Percentiles rank a stretch among this genome's conserved stretches.
These are phyloP conservation scores for Lippia alba DNA, from an alignment of 305 asterid genomes.

Conservation along the genomic window DNA sequence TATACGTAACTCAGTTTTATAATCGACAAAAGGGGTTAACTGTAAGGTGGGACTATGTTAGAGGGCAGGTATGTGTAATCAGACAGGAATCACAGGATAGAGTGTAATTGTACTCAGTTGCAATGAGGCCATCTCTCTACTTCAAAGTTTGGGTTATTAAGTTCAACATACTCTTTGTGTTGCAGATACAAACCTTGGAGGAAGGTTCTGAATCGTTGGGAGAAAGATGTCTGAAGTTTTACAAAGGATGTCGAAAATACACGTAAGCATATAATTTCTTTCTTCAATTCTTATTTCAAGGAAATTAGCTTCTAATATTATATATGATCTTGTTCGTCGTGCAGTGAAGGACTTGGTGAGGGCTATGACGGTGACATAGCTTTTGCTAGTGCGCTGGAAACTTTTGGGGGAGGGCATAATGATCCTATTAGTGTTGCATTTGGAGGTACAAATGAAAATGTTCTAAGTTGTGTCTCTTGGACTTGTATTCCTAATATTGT, in stretches of 20 bases:
- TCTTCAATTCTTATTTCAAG: constrained; percentile 25
- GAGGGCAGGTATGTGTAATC: too few species aligned
- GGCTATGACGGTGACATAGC: constrained; percentile 98
- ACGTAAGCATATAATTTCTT: constrained; percentile 64
- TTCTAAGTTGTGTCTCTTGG: constrained; percentile 23
- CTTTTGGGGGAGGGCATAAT: constrained; percentile 98
- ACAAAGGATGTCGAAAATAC: constrained; percentile 98
- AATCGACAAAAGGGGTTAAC: too few species aligned
- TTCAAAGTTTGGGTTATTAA: too few species aligned
- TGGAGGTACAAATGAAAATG: constrained; percentile 66
- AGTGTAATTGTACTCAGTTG: too few species aligned
- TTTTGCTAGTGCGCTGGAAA: constrained; percentile 93
- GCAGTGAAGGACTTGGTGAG: constrained; percentile 99
- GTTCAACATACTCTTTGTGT: constrained; percentile 24
- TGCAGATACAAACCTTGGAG: constrained; percentile 93
- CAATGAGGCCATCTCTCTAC: too few species aligned
- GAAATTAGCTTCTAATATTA: constrained; percentile 14
- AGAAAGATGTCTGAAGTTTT: constrained; percentile 92
- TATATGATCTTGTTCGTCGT: constrained; percentile 5
- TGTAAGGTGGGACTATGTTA: too few species aligned
- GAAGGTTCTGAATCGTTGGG: constrained; percentile 93
- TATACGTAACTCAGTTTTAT: too few species aligned
- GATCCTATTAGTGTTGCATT: constrained; percentile 99
- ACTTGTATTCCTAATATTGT: too few species aligned
- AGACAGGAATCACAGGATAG: too few species aligned